These are phyloP conservation scores for Sextonia rubra DNA, from an alignment of 164 flowering plant species.

Conservation along the genomic window DNA sequence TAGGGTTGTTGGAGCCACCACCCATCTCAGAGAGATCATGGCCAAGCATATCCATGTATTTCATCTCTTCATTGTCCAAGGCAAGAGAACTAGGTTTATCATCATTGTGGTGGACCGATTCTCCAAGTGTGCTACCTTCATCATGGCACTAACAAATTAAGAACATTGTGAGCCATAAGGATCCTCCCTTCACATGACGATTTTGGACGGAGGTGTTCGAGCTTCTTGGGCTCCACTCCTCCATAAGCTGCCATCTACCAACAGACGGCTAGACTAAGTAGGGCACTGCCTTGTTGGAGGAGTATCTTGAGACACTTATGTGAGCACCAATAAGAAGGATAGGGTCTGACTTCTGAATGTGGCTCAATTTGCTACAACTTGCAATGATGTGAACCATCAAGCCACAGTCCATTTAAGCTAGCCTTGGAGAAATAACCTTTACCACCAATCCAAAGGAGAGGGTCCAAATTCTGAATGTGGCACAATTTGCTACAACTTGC, in stretches of 20 bases:
- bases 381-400: background rate
- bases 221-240: background rate
- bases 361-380: constrained; percentile 3
- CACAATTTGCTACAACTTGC: constrained; percentile 1
- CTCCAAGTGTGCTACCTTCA: background rate
- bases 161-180: background rate
- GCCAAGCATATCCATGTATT: constrained; percentile 11
- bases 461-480: background rate
- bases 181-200: background rate
- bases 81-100: background rate
- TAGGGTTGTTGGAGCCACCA: constrained; percentile 5
- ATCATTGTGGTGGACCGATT: background rate
- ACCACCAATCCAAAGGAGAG: background rate
- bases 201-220: background rate
- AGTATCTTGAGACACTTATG: constrained; percentile 1
- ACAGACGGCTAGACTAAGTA: background rate
- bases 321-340: background rate
- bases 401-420: background rate
- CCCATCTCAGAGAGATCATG: background rate
- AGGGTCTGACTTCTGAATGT: background rate
- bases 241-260: constrained; percentile 4
- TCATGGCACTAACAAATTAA: background rate
- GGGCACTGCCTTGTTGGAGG: constrained; percentile 1
- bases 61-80: background rate
- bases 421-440: too few relatives aligned